These are phyloP conservation scores for Rhodotorula diobovata DNA, from an alignment of 768 basidiomycete genomes.

Conservation along the genomic window DNA sequence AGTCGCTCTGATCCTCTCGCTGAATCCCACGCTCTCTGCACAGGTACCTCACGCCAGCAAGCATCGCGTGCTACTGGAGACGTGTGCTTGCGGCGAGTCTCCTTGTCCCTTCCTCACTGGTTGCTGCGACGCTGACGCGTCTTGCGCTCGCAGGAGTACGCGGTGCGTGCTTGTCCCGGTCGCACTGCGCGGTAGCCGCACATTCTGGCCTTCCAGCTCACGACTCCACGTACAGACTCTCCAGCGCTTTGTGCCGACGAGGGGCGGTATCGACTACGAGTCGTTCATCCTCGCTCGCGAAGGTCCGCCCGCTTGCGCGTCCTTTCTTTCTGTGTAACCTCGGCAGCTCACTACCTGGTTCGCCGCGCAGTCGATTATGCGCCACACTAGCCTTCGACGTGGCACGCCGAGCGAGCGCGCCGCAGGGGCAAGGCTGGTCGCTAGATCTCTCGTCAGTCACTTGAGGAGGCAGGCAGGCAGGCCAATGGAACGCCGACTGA, in stretches of 20 bases:
- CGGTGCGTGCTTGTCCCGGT: not conserved
- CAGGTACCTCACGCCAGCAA: slow-evolving; percentile 14
- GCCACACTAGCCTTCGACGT: not conserved
- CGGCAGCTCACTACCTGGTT: too few species aligned
- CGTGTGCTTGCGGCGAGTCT: not conserved
- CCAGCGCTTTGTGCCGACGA: not conserved
- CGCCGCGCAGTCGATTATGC: not conserved
- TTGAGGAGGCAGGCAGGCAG: too few species aligned
- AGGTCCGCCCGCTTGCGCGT: not conserved
- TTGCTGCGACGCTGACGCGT: not conserved
- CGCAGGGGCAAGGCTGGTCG: too few species aligned
- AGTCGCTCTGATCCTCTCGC: not conserved
- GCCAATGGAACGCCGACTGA: not conserved
- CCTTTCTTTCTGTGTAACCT: not conserved
- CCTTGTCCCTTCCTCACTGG: too few species aligned
- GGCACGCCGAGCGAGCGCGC: too few species aligned
- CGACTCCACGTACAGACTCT: not conserved
- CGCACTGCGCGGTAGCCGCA: not conserved
- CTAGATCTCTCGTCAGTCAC: too few species aligned
- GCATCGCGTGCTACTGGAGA: slow-evolving; percentile 4
- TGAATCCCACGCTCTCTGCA: not conserved
- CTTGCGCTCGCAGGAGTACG: not conserved
- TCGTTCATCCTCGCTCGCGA: slow-evolving; percentile 1
- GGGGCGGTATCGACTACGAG: not conserved
- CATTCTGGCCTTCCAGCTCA: not conserved